A percentile compares a stretch with the other conserved stretches of the same genome.
phyloP scores from a whole-genome alignment of 208 protist genomes.

The Trypanosoma brucei region DNA sequence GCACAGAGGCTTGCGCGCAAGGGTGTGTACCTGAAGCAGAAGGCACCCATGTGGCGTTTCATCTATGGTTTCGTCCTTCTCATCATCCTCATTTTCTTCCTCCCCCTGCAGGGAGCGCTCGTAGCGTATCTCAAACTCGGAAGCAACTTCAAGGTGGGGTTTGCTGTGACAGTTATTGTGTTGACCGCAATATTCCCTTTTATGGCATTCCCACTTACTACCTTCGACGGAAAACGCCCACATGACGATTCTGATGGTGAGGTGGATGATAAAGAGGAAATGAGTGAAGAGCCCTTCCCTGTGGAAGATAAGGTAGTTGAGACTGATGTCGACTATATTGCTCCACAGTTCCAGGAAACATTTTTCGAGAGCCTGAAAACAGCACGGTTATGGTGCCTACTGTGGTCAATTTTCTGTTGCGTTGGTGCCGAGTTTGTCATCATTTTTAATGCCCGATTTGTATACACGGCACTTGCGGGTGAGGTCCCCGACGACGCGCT shows the following conservation, averaged over 20 bases:
- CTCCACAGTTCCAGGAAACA: conserved; percentile 16
- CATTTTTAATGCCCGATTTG: conserved; percentile 15
- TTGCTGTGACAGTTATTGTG: conserved; percentile 10
- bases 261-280: neutral
- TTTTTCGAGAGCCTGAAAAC: conserved; percentile 23
- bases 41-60: conserved; percentile 19
- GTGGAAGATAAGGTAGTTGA: neutral
- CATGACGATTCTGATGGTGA: neutral
- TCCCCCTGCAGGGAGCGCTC: conserved; percentile 34
- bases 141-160: conserved; percentile 13
- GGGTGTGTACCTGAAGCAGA: conserved; percentile 18
- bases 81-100: conserved; percentile 19
- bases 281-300: neutral
- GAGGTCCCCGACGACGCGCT: conserved; percentile 16
- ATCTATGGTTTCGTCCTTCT: conserved; percentile 18
- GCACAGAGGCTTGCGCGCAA: conserved; percentile 32
- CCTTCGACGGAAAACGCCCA: neutral
- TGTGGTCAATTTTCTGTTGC: conserved; percentile 23
- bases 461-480: conserved; percentile 15
- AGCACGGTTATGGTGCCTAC: conserved; percentile 16
- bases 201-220: neutral
- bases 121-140: conserved; percentile 34
- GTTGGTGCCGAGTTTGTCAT: conserved; percentile 23
- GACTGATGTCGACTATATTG: conserved; percentile 16
- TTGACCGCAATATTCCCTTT: neutral